Percentiles rank a stretch among this genome's conserved stretches.
Conservation (phyloP, 768 basidiomycete genomes). For the Rhizopogon vulgaris region DNA sequence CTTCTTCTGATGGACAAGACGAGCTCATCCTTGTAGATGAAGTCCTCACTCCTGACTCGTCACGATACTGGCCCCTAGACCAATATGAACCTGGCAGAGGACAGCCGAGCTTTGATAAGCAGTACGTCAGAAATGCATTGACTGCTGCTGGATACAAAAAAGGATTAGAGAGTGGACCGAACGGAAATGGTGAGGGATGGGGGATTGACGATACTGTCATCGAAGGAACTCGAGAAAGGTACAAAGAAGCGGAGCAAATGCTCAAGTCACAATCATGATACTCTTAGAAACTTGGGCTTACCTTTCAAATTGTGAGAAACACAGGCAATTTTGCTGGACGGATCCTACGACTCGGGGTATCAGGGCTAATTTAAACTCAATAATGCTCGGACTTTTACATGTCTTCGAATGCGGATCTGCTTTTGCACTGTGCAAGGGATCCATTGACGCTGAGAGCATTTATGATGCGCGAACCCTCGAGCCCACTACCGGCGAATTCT, state of each 20-base stretch:
- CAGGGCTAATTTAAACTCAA: too few species aligned
- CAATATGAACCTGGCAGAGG: slow-evolving; percentile 66
- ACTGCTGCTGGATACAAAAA: slow-evolving; percentile 65
- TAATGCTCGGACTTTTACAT: too few species aligned
- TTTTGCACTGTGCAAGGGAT: too few species aligned
- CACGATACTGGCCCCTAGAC: slow-evolving; percentile 87
- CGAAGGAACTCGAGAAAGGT: slow-evolving; percentile 68
- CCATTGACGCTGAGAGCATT: too few species aligned
- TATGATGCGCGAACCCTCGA: too few species aligned
- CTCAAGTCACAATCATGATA: slow-evolving; percentile 28
- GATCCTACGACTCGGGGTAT: too few species aligned
- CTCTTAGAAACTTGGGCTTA: background rate
- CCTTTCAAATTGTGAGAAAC: too few species aligned
- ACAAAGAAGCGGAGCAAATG: slow-evolving; percentile 68
- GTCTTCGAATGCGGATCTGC: too few species aligned
- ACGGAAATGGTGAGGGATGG: slow-evolving; percentile 71
- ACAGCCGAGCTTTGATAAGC: slow-evolving; percentile 95
- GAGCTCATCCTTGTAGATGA: slow-evolving; percentile 90
- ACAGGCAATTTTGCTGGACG: too few species aligned
- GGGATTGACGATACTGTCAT: slow-evolving; percentile 71
- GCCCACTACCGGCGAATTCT: too few species aligned
- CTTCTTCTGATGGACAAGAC: slow-evolving; percentile 25
- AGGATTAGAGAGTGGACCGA: slow-evolving; percentile 70
- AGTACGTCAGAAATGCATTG: slow-evolving; percentile 90
- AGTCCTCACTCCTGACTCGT: slow-evolving; percentile 93